phyloP scores from a whole-genome alignment of 2,329 filamentous ascomycete species.

The Apiospora koreana region DNA sequence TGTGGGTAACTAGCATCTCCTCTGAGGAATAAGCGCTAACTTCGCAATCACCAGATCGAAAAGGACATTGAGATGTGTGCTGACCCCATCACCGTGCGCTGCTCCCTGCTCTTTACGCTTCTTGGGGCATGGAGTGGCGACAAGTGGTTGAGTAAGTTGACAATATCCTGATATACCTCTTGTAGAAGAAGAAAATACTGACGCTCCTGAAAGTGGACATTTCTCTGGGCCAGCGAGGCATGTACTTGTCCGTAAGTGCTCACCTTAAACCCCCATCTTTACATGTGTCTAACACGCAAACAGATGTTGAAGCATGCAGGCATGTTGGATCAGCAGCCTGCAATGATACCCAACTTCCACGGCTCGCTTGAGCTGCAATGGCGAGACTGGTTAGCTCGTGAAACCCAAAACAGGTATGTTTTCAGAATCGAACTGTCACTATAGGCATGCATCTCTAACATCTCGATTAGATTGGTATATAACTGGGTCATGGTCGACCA shows the following conservation, averaged over 20 bases:
- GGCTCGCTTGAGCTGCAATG: slow-evolving; percentile 54
- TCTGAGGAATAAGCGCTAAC: background rate
- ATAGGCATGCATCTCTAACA: background rate
- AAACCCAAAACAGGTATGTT: slow-evolving; percentile 53
- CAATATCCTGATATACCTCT: background rate
- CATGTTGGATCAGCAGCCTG: slow-evolving; percentile 57
- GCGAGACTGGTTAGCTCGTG: slow-evolving; percentile 65
- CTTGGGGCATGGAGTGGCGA: slow-evolving; percentile 74
- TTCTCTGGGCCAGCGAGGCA: slow-evolving; percentile 71
- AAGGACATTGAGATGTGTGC: slow-evolving; percentile 69
- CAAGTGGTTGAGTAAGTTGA: slow-evolving; percentile 61
- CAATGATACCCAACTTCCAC: slow-evolving; percentile 45
- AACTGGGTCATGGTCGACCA: slow-evolving; percentile 77
- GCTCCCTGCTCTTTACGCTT: slow-evolving; percentile 67
- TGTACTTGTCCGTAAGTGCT: slow-evolving; percentile 63
- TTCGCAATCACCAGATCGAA: background rate
- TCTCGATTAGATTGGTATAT: slow-evolving; percentile 60
- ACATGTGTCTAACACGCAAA: slow-evolving; percentile 13
- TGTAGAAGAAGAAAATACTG: background rate
- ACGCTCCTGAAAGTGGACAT: slow-evolving; percentile 56
- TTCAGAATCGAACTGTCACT: background rate
- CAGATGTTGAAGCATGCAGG: slow-evolving; percentile 71
- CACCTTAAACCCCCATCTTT: background rate
- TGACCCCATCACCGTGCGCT: slow-evolving; percentile 64
- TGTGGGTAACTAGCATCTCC: slow-evolving; percentile 37